A percentile compares a stretch with the other conserved stretches of the same genome.
These are phyloP conservation scores for Lodderomyces metapsilosis DNA, from an alignment of 1,139 yeast species.

Conservation along the genomic window DNA sequence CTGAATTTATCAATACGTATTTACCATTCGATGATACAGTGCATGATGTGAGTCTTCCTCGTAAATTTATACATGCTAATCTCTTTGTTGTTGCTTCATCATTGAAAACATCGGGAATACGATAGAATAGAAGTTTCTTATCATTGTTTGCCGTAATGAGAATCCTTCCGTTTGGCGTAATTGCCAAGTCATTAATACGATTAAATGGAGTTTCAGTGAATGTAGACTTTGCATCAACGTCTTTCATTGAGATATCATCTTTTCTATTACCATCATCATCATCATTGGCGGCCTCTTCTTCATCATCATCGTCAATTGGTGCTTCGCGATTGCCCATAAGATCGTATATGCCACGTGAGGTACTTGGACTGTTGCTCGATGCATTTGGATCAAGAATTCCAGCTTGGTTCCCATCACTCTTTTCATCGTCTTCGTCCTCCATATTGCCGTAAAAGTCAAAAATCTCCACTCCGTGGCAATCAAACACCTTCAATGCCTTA, in stretches of 20 bases:
- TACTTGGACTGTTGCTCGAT: neutral
- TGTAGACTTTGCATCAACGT: constrained; percentile 8
- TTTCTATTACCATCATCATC: neutral
- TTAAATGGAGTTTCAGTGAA: constrained; percentile 29
- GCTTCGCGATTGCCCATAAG: neutral
- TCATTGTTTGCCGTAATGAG: constrained; percentile 66
- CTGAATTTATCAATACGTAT: constrained; percentile 59
- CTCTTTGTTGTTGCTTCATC: constrained; percentile 35
- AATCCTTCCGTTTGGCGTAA: constrained; percentile 62
- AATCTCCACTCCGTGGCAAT: constrained; percentile 42
- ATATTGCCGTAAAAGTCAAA: constrained; percentile 46
- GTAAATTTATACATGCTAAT: constrained; percentile 32
- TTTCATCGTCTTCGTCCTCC: constrained; percentile 22
- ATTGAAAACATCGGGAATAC: constrained; percentile 36
- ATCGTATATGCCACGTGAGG: neutral
- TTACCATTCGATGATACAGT: constrained; percentile 42
- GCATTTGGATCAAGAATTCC: neutral
- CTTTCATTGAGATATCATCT: constrained; percentile 16
- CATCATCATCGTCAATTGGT: constrained; percentile 7
- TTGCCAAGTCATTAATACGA: constrained; percentile 63
- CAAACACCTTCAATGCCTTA: constrained; percentile 63
- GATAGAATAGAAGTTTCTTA: constrained; percentile 53
- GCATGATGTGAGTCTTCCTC: constrained; percentile 42
- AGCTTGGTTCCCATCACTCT: neutral
- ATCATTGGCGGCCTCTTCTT: neutral